phyloP scores from a whole-genome alignment of 139 green algal genomes.

The Chlamydomonas schloesseri region DNA sequence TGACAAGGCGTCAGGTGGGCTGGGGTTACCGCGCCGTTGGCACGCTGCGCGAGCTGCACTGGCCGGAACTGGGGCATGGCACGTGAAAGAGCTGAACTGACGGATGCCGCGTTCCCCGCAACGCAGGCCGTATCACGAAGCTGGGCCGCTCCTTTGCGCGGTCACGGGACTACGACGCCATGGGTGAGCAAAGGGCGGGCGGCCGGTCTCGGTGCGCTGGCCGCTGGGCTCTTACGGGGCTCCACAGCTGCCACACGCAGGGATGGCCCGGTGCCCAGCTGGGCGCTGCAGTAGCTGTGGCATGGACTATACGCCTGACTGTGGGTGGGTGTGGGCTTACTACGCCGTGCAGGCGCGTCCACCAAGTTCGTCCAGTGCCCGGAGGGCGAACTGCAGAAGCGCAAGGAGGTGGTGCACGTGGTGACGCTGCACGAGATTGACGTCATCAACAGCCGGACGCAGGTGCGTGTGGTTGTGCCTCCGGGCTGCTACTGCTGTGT shows the following conservation, averaged over 20 bases:
- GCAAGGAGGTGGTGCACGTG: slow-evolving; percentile 98
- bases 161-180: slow-evolving; percentile 97
- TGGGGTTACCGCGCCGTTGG: no score
- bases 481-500: no score
- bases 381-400: slow-evolving; percentile 97
- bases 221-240: no score
- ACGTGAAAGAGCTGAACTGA: no score
- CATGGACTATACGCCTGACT: no score
- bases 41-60: no score
- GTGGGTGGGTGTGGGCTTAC: no score
- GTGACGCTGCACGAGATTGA: slow-evolving; percentile 98
- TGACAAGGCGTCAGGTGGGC: slow-evolving; percentile 90
- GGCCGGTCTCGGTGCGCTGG: background rate
- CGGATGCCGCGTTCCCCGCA: background rate
- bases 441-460: slow-evolving; percentile 94
- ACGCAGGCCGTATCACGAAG: slow-evolving; percentile 84
- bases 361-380: slow-evolving; percentile 99
- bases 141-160: slow-evolving; percentile 95
- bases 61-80: no score
- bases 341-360: slow-evolving; percentile 86
- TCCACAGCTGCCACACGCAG: no score
- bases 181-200: slow-evolving; percentile 73
- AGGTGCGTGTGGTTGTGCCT: no score
- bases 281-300: no score
- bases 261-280: no score